These are phyloP conservation scores for Colletotrichum theobromicola DNA, from an alignment of 2,329 filamentous ascomycete genomes.

Conservation along the genomic window DNA sequence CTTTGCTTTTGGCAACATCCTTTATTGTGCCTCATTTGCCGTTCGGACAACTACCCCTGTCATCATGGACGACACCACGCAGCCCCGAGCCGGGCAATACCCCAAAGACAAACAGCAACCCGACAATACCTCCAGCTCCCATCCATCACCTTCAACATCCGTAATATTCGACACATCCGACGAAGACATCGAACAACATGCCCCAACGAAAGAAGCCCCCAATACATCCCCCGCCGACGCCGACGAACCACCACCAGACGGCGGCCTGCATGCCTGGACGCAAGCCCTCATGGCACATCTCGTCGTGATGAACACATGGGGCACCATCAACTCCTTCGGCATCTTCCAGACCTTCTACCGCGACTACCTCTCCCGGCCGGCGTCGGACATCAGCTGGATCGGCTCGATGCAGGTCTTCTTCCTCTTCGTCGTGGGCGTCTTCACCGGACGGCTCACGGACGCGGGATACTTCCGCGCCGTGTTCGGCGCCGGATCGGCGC, in stretches of 20 bases:
- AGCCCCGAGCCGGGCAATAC: background rate
- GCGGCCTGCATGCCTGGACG: background rate
- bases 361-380: slow-evolving; percentile 23
- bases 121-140: background rate
- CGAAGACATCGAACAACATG: background rate
- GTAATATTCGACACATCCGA: background rate
- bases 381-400: slow-evolving; percentile 49
- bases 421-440: slow-evolving; percentile 44
- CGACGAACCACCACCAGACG: background rate
- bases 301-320: slow-evolving; percentile 43
- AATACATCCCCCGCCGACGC: background rate
- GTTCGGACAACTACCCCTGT: background rate
- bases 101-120: fast-evolving
- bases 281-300: slow-evolving; percentile 29
- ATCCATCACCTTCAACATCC: background rate
- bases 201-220: background rate
- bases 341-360: slow-evolving; percentile 50
- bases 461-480: slow-evolving; percentile 46
- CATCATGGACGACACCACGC: background rate
- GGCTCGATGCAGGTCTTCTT: slow-evolving; percentile 50
- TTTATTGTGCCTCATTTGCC: background rate
- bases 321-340: slow-evolving; percentile 48
- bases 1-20: background rate
- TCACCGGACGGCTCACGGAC: slow-evolving; percentile 49
- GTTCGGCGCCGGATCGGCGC: slow-evolving; percentile 38